Evolutionary conservation across 208 protist species (phyloP), one percentile per base, ranked within the genome.

Genomic region (Trypanosoma caninum): DNA sequence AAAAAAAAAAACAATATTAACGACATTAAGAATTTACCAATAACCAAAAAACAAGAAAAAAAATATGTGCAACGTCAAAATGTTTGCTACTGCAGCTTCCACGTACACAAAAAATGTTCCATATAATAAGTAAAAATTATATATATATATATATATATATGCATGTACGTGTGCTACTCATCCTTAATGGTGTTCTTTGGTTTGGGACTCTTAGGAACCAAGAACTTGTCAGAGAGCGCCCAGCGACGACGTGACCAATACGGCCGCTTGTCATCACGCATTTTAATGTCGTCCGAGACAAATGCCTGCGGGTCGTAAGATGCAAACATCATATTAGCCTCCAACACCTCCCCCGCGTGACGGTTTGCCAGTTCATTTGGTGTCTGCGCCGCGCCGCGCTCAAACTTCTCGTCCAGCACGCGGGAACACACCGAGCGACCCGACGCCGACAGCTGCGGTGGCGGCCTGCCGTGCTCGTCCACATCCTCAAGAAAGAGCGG

Each of bases 151-250:
- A 46, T 18, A 33, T 5, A 23, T 25, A 18, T 25, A 10, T 3
- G 3, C 2, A 44, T 6, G 22, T 8, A 8, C 11, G 2, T 18
- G 10, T 5, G 45, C 18, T 80, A 94, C 59, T 94, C 88, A 52
- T 90, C 84, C 56, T 79, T 83, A 60, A 94, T 94, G 40, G 88
- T 94, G 68, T 94, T 94, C 74, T 91, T 94, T 31, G 84, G 60
- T 69, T 91, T 87, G 1, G 82, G 82, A 53, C 76, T 87, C 60
- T 85, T 76, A 14, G 84, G 82, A 47, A 94, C 82, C 65, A 94
- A 80, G 47, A 94, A 94, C 37, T 82, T 85, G 56, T 92, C 84
- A n/a, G 69, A 83, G 33, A 94, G 68, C 25, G 82, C 78, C 85
- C 88, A 94, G 35, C 84, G 88, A 23, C 82, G 82, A 23, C 88